Percentiles rank a stretch among this genome's conserved stretches.
phyloP scores from a whole-genome alignment of 2,329 filamentous ascomycete genomes.

The Ophiostoma quercus region DNA sequence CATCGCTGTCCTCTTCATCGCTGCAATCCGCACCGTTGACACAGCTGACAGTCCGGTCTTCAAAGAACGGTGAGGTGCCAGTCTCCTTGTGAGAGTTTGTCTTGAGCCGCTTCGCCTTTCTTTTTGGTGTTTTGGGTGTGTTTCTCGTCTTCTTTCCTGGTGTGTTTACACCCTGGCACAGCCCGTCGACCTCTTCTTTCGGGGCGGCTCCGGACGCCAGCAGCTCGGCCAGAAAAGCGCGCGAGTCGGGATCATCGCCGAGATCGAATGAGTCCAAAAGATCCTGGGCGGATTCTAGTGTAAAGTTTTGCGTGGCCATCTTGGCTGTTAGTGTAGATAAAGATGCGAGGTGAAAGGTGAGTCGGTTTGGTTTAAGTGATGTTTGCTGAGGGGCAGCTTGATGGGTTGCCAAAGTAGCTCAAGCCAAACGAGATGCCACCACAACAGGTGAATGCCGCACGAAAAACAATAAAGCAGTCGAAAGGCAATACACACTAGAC shows the following conservation, averaged over 20 bases:
- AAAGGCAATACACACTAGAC: too few species aligned
- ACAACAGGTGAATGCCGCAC: not conserved
- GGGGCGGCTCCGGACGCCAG: slow-evolving; percentile 23
- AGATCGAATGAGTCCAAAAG: slow-evolving; percentile 24
- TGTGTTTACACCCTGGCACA: not conserved
- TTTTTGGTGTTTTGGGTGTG: not conserved
- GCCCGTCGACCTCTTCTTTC: slow-evolving; percentile 19
- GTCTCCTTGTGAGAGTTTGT: not conserved
- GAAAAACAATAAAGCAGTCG: not conserved
- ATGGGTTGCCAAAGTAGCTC: not conserved
- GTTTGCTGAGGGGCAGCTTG: not conserved
- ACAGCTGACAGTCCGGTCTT: not conserved
- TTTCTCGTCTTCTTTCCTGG: not conserved
- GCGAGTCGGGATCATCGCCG: slow-evolving; percentile 22
- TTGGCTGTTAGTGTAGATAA: not conserved
- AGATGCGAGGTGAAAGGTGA: not conserved
- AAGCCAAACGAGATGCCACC: not conserved
- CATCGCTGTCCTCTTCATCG: slow-evolving; percentile 2
- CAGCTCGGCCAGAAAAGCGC: slow-evolving; percentile 23
- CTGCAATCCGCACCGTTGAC: not conserved
- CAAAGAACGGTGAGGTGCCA: slow-evolving; percentile 19
- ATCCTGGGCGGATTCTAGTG: slow-evolving; percentile 17
- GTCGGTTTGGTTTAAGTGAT: too few species aligned
- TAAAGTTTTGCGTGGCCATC: not conserved
- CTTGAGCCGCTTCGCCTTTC: not conserved